Evolutionary conservation across 441 rosid species (phyloP).

Genomic region (Brassica balearica): DNA sequence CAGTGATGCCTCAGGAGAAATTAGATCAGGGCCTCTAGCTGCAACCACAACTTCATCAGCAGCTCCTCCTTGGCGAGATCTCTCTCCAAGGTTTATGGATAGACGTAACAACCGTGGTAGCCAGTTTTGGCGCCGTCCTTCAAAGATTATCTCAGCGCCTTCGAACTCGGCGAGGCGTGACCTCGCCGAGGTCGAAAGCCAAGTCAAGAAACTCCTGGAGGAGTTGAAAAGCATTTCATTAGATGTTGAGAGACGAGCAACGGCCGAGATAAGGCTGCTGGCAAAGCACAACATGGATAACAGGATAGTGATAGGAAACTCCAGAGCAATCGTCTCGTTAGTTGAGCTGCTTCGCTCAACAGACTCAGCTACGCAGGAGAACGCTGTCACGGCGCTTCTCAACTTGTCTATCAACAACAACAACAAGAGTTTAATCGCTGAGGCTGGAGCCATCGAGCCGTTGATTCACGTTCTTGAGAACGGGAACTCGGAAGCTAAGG

Average conservation of each 20-base stretch:
- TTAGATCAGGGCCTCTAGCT: conserved; percentile 56
- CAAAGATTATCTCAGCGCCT: conserved; percentile 76
- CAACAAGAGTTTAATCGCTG: conserved; percentile 81
- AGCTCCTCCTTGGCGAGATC: conserved; percentile 56
- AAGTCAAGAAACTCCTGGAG: conserved; percentile 74
- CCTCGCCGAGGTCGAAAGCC: conserved; percentile 72
- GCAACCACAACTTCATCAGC: conserved; percentile 47
- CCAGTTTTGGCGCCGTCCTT: conserved; percentile 75
- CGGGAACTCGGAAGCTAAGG: conserved; percentile 90
- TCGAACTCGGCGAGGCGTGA: conserved; percentile 68
- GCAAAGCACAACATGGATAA: conserved; percentile 93
- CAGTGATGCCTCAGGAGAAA: conserved; percentile 80
- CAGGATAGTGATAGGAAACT: conserved; percentile 83
- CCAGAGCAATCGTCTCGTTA: conserved; percentile 71
- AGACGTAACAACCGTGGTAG: conserved; percentile 60
- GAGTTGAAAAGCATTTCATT: conserved; percentile 65
- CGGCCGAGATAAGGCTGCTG: conserved; percentile 63
- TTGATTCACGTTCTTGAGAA: conserved; percentile 79
- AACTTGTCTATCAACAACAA: conserved; percentile 91
- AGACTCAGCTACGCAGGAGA: conserved; percentile 72
- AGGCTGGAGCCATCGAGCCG: conserved; percentile 87
- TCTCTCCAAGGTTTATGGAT: conserved; percentile 60
- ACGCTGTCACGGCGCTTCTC: conserved; percentile 94
- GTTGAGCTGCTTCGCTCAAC: conserved; percentile 71
- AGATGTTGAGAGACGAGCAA: conserved; percentile 72